Evolutionary conservation across 2,329 filamentous ascomycete genomes (phyloP).

Genomic region (Xylaria sp.): DNA sequence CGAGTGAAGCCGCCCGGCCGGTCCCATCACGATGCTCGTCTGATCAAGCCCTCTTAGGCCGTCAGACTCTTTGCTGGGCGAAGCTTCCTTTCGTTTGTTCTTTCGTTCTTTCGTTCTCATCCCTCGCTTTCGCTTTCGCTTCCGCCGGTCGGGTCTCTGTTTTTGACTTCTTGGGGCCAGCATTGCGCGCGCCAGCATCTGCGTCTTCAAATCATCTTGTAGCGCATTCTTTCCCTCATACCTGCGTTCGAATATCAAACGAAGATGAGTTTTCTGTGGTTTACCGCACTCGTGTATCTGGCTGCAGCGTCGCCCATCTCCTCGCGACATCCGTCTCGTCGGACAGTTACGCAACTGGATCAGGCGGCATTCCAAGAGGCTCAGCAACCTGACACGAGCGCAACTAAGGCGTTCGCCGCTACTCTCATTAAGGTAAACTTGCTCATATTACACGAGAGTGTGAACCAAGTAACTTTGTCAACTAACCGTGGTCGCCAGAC

Average conservation of each 20-base stretch:
- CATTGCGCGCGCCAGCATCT: slow-evolving; percentile 15
- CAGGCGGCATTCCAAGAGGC: slow-evolving; percentile 56
- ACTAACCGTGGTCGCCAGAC: slow-evolving; percentile 47
- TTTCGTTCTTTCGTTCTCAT: slow-evolving; percentile 26
- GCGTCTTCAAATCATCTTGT: slow-evolving; percentile 2
- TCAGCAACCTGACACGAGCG: slow-evolving; percentile 56
- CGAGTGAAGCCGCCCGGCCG: slow-evolving; percentile 6
- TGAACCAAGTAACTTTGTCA: neutral
- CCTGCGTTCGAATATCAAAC: neutral
- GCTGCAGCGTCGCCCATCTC: slow-evolving; percentile 32
- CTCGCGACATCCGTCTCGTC: slow-evolving; percentile 30
- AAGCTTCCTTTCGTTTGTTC: slow-evolving; percentile 21
- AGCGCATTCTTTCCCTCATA: slow-evolving; percentile 14
- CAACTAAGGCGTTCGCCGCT: slow-evolving; percentile 54
- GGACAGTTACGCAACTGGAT: slow-evolving; percentile 51
- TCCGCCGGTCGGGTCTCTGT: slow-evolving; percentile 1
- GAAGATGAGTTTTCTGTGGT: slow-evolving; percentile 25
- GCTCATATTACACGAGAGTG: neutral
- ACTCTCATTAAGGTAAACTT: slow-evolving; percentile 53
- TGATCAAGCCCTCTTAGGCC: neutral
- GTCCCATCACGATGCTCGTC: slow-evolving; percentile 26
- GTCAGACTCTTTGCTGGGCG: slow-evolving; percentile 20
- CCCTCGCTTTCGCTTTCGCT: neutral
- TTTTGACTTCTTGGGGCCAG: slow-evolving; percentile 10
- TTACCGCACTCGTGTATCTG: slow-evolving; percentile 32